phyloP scores from a whole-genome alignment of 176 grass and related monocot species.

The Eleusine indica region DNA sequence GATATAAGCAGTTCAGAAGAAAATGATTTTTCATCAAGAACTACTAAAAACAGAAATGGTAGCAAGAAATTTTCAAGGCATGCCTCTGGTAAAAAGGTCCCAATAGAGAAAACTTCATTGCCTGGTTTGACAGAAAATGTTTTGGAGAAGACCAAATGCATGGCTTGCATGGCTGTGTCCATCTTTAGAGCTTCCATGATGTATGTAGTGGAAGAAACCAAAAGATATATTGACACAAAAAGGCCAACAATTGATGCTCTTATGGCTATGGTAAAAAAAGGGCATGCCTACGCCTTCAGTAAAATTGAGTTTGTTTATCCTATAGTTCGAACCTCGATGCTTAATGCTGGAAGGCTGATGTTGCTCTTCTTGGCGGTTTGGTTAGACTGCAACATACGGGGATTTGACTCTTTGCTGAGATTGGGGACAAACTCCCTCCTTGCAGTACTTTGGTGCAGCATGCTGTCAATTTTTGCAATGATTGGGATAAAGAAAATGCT shows the following conservation, averaged over 20 bases:
- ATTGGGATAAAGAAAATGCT: conserved; percentile 83
- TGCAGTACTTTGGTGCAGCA: conserved; percentile 85
- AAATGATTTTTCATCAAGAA: conserved; percentile 36
- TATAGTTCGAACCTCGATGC: conserved; percentile 65
- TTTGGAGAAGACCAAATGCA: conserved; percentile 48
- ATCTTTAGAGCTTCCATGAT: conserved; percentile 63
- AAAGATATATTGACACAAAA: conserved; percentile 58
- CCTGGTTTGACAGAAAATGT: conserved; percentile 37
- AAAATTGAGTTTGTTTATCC: conserved; percentile 67
- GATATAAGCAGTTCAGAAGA: conserved; percentile 44
- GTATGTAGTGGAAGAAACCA: conserved; percentile 61
- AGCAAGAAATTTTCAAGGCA: conserved; percentile 42
- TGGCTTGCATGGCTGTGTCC: conserved; percentile 64
- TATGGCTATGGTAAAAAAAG: conserved; percentile 52
- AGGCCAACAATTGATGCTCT: conserved; percentile 54
- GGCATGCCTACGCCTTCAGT: conserved; percentile 48
- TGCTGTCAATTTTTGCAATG: conserved; percentile 81
- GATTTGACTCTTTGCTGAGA: conserved; percentile 85
- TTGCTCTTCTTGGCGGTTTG: conserved; percentile 77
- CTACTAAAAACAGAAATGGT: conserved; percentile 43
- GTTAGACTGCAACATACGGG: conserved; percentile 89
- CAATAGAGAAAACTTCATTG: conserved; percentile 12
- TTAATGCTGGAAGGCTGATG: conserved; percentile 76
- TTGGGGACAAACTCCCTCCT: conserved; percentile 90
- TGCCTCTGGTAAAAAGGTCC: conserved; percentile 35